Conservation (phyloP, 441 rosid genomes). For the Erodium chrysanthum region DNA sequence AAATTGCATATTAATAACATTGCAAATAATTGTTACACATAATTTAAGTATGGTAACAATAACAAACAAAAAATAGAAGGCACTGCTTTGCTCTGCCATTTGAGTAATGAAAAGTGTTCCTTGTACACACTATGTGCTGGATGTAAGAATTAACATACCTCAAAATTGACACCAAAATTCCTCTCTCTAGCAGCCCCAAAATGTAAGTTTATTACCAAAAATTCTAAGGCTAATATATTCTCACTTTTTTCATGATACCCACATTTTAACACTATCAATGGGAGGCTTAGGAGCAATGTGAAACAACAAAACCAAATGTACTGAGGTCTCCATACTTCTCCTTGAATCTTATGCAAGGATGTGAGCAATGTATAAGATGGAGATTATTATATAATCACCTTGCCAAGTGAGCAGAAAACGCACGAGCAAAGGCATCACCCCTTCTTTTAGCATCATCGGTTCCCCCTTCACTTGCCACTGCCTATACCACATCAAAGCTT, state of each 20-base stretch:
- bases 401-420: slow-evolving; percentile 97
- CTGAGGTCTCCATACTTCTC: slow-evolving; percentile 1
- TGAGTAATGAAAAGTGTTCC: background rate
- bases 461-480: slow-evolving; percentile 99
- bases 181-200: too few relatives aligned
- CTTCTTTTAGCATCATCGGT: slow-evolving; percentile 93
- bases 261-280: background rate
- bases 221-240: background rate
- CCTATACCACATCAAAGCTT: slow-evolving; percentile 42
- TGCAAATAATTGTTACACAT: background rate
- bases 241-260: background rate
- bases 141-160: too few relatives aligned
- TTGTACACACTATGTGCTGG: too few relatives aligned
- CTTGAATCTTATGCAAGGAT: background rate
- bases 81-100: background rate
- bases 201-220: background rate
- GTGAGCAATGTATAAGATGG: background rate
- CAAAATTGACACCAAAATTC: too few relatives aligned
- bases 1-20: background rate
- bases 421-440: slow-evolving; percentile 98
- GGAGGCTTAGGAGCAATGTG: background rate
- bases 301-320: background rate
- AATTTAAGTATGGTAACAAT: background rate
- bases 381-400: slow-evolving; percentile 34
- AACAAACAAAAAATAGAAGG: background rate